phyloP scores from a whole-genome alignment of 352 stramenopile species.

The Paralagenidium karlingii region DNA sequence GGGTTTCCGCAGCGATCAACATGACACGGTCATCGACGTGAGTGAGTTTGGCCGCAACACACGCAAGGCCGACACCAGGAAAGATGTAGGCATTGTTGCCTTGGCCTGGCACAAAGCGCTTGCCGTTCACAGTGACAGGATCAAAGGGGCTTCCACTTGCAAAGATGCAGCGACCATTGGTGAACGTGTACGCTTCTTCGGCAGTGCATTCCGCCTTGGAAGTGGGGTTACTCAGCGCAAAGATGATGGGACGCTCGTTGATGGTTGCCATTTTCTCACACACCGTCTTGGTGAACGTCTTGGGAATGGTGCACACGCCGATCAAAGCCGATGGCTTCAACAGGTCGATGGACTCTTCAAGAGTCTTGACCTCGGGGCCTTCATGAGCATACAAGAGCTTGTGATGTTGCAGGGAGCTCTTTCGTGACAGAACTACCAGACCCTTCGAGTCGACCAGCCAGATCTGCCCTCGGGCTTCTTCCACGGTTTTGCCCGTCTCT shows the following conservation, averaged over 20 bases:
- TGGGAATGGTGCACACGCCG: slow-evolving; percentile 86
- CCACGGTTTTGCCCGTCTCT: slow-evolving; percentile 75
- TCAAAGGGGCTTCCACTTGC: slow-evolving; percentile 94
- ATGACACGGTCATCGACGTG: slow-evolving; percentile 74
- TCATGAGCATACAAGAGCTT: slow-evolving; percentile 85
- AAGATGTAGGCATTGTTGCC: slow-evolving; percentile 98
- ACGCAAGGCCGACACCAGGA: slow-evolving; percentile 90
- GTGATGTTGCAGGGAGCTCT: slow-evolving; percentile 78
- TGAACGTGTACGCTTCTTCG: slow-evolving; percentile 95
- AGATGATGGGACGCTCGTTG: slow-evolving; percentile 92
- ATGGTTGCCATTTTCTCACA: slow-evolving; percentile 81
- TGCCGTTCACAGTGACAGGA: slow-evolving; percentile 83
- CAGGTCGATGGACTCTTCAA: slow-evolving; percentile 68
- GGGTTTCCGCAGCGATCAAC: slow-evolving; percentile 66
- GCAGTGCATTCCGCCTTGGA: slow-evolving; percentile 94
- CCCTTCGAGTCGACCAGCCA: slow-evolving; percentile 89
- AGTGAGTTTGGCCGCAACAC: slow-evolving; percentile 73
- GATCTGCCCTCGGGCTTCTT: slow-evolving; percentile 85
- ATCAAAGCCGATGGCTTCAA: slow-evolving; percentile 92
- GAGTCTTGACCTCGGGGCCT: slow-evolving; percentile 33
- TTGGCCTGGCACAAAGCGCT: slow-evolving; percentile 76
- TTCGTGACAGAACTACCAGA: slow-evolving; percentile 61
- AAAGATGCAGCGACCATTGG: slow-evolving; percentile 92
- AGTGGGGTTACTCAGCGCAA: slow-evolving; percentile 95
- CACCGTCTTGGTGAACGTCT: slow-evolving; percentile 83